Evolutionary conservation across 768 basidiomycete species (phyloP), one percentile per base, ranked within the genome.

Genomic region (Tephrocybe rancida): DNA sequence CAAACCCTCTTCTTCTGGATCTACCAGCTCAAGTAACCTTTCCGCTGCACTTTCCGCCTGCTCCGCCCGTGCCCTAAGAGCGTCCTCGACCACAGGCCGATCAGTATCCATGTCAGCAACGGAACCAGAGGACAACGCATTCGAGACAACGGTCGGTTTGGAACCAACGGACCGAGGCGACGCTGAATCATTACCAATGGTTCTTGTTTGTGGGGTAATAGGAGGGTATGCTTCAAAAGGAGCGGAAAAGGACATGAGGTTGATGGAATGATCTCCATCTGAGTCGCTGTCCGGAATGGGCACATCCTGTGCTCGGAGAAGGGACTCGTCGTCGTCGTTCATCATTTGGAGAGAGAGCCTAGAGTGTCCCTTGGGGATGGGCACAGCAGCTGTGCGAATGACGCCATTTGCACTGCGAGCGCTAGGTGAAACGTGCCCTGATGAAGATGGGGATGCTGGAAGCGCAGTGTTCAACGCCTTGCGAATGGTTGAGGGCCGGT

Each of bases 41-140:
- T 92, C 88, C 0, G 95, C 95, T 7, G 94, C 91, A 64, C 92
- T 94, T 66, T 95, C 92, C 0, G 95, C 95, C 66, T 97, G 95
- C 61, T 91, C 90, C 1, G 95, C 95, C 48, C 91, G 83, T 2
- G 91, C 91, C 39, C 87, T 82, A 60, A 96, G 69, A 26, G 87
- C 92, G 64, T 96, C 95, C 63, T 95, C 94, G 3, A 95, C 80
- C 11, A 84, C 75, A 59, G 79, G 67, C 58, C 76, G 74, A 58
- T 80, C 72, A 50, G 65, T 55, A 18, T 55, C 54, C 45, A 66
- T 66, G 49, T 71, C 73, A 16, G 70, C 65, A 30, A 75, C 57
- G 2, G 84, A 82, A 22, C 81, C 82, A 0, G 81, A 80, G 3
- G 87, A 88, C 34, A 86, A 67, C 2, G 86, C 75, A 64, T 86